These are phyloP conservation scores for Bretschneidera sinensis DNA, from an alignment of 345 rosid genomes.

Conservation along the genomic window DNA sequence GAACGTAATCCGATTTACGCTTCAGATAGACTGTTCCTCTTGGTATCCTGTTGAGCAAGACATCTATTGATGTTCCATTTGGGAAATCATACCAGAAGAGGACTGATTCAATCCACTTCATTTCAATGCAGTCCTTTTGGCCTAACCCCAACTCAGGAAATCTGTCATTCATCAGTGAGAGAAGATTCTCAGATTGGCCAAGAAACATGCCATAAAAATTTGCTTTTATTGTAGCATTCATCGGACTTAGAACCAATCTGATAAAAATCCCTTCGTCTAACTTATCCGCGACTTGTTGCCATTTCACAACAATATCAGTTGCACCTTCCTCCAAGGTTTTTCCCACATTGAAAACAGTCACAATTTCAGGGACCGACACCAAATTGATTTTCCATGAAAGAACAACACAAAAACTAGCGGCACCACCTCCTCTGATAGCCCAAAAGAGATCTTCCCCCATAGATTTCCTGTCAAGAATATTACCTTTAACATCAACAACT, in stretches of 20 bases:
- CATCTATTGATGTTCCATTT: conserved; percentile 15
- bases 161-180: conserved; percentile 14
- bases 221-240: conserved; percentile 19
- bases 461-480: conserved; percentile 31
- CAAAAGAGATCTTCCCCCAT: conserved; percentile 55
- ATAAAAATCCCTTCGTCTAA: conserved; percentile 31
- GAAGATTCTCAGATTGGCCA: conserved; percentile 23
- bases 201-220: conserved; percentile 33
- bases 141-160: conserved; percentile 37
- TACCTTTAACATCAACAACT: conserved; percentile 42
- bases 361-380: conserved; percentile 38
- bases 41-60: conserved; percentile 21
- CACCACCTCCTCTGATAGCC: conserved; percentile 66
- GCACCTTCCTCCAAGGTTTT: conserved; percentile 28
- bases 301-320: conserved; percentile 22
- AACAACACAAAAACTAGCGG: conserved; percentile 49
- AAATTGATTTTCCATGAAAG: conserved; percentile 41
- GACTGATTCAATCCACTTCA: conserved; percentile 36
- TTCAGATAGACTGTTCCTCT: conserved; percentile 22
- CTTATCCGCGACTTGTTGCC: conserved; percentile 34
- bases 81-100: conserved; percentile 21
- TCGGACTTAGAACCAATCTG: conserved; percentile 18
- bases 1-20: conserved; percentile 43
- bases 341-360: conserved; percentile 33
- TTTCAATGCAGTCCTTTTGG: conserved; percentile 34